phyloP scores from a whole-genome alignment of 2,329 filamentous ascomycete species.

The Graphiopsis chlorocephala region DNA sequence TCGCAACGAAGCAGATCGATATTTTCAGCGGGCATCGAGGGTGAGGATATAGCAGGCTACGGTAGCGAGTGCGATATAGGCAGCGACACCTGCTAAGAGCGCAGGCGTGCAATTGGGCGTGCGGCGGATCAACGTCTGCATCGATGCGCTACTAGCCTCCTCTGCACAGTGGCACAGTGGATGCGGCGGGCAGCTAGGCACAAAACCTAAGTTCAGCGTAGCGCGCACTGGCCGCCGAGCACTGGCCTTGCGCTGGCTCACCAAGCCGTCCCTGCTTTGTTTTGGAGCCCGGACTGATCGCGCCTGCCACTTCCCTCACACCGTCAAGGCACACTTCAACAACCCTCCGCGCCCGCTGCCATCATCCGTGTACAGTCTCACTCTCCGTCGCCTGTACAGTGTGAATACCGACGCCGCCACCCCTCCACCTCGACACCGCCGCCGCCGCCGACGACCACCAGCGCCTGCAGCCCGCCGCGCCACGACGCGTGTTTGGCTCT shows the following conservation, averaged over 20 bases:
- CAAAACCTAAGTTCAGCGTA: not conserved
- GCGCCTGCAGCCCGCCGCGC: conserved; percentile 2
- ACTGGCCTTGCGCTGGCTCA: not conserved
- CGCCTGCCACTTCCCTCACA: not conserved
- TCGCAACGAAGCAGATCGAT: conserved; percentile 7
- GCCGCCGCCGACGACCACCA: not conserved
- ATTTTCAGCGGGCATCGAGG: not conserved
- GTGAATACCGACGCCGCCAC: not conserved
- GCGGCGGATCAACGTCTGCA: not conserved
- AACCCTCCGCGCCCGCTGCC: not conserved
- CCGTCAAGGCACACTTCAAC: not conserved
- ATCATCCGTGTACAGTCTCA: not conserved
- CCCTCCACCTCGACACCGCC: not conserved
- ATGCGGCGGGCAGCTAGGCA: not conserved
- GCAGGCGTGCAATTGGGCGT: not conserved
- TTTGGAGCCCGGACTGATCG: conserved; percentile 3
- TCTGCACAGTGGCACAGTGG: not conserved
- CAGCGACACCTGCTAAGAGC: not conserved
- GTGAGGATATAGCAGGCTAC: not conserved
- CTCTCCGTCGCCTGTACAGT: not conserved
- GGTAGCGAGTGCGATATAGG: not conserved
- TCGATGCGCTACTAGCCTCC: not conserved
- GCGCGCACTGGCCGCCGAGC: not conserved
- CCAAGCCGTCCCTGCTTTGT: conserved; percentile 9
- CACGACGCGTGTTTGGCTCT: conserved; percentile 17